A percentile compares a stretch with the other conserved stretches of the same genome.
Evolutionary conservation across 805 yeast species (phyloP).

Genomic region (Cyberlindnera samutprakarnensis): DNA sequence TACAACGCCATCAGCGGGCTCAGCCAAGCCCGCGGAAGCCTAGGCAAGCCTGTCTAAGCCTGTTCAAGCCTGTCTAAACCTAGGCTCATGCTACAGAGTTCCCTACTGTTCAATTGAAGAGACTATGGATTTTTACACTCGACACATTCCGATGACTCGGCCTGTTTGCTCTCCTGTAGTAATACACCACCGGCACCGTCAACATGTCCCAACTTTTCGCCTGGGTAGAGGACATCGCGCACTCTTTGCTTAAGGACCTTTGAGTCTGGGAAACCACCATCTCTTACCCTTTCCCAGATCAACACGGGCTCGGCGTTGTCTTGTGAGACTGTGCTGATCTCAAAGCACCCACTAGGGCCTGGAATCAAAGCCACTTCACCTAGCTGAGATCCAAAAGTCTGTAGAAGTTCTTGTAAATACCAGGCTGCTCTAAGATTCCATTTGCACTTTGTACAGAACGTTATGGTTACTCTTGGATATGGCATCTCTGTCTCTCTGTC

Average conservation of each 20-base stretch:
- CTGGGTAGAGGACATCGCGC: constrained; percentile 51
- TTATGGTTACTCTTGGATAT: constrained; percentile 43
- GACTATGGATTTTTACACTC: too few species aligned
- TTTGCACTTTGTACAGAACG: constrained; percentile 76
- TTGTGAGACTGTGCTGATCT: constrained; percentile 14
- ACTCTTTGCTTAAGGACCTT: constrained; percentile 66
- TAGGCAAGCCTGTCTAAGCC: too few species aligned
- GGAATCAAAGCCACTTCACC: constrained; percentile 50
- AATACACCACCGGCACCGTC: constrained; percentile 30
- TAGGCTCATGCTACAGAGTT: too few species aligned
- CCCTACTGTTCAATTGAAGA: too few species aligned
- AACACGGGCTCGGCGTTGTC: constrained; percentile 24
- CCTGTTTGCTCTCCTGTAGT: constrained; percentile 2
- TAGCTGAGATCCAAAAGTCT: constrained; percentile 57
- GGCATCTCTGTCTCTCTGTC: not conserved
- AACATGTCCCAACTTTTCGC: constrained; percentile 52
- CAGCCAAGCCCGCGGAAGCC: too few species aligned
- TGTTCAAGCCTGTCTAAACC: too few species aligned
- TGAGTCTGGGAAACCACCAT: constrained; percentile 84
- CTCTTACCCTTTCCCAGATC: constrained; percentile 53
- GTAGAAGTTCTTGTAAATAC: constrained; percentile 81
- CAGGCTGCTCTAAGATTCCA: constrained; percentile 88
- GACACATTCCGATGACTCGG: constrained; percentile 16
- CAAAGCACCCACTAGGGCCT: constrained; percentile 48
- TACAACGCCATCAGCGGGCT: too few species aligned